Conservation (phyloP, 768 basidiomycete genomes). For the Heimioporus sp. region DNA sequence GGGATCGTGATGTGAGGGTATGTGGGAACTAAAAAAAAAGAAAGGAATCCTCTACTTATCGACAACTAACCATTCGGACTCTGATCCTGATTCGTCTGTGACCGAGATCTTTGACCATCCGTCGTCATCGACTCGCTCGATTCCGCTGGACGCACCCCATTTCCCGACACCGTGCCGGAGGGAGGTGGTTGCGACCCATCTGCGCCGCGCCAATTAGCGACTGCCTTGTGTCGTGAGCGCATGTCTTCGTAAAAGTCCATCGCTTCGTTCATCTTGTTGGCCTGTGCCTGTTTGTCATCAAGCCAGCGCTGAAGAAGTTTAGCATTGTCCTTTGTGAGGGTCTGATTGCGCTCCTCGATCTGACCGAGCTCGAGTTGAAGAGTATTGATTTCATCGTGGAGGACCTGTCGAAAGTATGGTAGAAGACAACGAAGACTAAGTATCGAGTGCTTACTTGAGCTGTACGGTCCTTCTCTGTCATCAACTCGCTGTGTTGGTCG, state of each 20-base stretch:
- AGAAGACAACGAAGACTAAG: not conserved
- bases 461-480: slow-evolving; percentile 86
- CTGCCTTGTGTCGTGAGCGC: slow-evolving; percentile 68
- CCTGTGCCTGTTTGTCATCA: slow-evolving; percentile 90
- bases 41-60: slow-evolving; percentile 35
- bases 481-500: slow-evolving; percentile 79
- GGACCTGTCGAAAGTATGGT: slow-evolving; percentile 52
- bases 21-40: slow-evolving; percentile 13
- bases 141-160: slow-evolving; percentile 44
- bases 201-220: slow-evolving; percentile 54
- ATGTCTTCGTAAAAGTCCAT: slow-evolving; percentile 88
- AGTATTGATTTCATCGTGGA: slow-evolving; percentile 94
- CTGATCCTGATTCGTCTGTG: slow-evolving; percentile 70
- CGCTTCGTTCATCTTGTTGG: slow-evolving; percentile 93
- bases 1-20: slow-evolving; percentile 15
- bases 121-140: slow-evolving; percentile 39
- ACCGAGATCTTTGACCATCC: slow-evolving; percentile 74
- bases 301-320: slow-evolving; percentile 95
- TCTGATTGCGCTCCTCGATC: slow-evolving; percentile 82
- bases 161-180: slow-evolving; percentile 39
- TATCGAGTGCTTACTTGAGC: slow-evolving; percentile 61
- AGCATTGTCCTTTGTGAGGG: slow-evolving; percentile 90
- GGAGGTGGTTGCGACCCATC: slow-evolving; percentile 33
- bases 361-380: slow-evolving; percentile 89
- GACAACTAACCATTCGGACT: slow-evolving; percentile 90